Evolutionary conservation across 2,329 filamentous ascomycete genomes (phyloP).

Genomic region (Fusarium duplospermum): DNA sequence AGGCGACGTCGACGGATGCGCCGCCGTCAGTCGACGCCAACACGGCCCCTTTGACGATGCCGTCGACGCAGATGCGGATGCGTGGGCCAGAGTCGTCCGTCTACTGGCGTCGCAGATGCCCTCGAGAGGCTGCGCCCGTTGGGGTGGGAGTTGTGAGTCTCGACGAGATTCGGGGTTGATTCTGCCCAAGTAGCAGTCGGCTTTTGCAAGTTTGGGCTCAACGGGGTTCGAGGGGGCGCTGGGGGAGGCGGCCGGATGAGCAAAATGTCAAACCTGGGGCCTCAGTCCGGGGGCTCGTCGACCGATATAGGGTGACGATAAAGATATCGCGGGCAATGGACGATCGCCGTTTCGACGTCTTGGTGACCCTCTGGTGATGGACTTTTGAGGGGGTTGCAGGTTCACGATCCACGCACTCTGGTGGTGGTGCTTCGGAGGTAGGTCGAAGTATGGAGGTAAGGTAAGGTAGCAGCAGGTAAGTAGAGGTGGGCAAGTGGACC

Average conservation of each 20-base stretch:
- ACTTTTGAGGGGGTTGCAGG: conserved; percentile 42
- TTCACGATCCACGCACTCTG: conserved; percentile 44
- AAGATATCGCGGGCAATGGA: conserved; percentile 34
- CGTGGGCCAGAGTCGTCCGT: conserved; percentile 25
- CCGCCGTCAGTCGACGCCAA: conserved; percentile 48
- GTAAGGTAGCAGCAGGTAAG: conserved; percentile 20
- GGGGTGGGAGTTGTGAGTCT: conserved; percentile 7
- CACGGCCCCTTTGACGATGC: conserved; percentile 39
- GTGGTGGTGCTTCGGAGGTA: conserved; percentile 33
- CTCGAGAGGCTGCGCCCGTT: conserved; percentile 30
- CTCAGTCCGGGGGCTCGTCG: conserved; percentile 31
- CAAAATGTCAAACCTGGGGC: conserved; percentile 32
- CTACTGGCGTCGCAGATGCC: conserved; percentile 24
- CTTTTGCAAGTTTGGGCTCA: conserved; percentile 39
- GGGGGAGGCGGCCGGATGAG: conserved; percentile 26
- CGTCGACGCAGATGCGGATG: conserved; percentile 27
- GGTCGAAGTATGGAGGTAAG: conserved; percentile 22
- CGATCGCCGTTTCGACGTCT: conserved; percentile 35
- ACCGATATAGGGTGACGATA: conserved; percentile 23
- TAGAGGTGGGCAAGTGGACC: conserved; percentile 4
- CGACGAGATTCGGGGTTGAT: conserved; percentile 29
- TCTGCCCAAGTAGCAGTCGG: conserved; percentile 38
- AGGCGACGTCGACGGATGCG: conserved; percentile 48
- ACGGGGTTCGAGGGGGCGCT: conserved; percentile 32
- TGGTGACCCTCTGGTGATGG: conserved; percentile 37